Evolutionary conservation across 73 alveolate genomes (phyloP), one percentile per base, ranked within the genome.

Genomic region (Paramecium primaurelia): DNA sequence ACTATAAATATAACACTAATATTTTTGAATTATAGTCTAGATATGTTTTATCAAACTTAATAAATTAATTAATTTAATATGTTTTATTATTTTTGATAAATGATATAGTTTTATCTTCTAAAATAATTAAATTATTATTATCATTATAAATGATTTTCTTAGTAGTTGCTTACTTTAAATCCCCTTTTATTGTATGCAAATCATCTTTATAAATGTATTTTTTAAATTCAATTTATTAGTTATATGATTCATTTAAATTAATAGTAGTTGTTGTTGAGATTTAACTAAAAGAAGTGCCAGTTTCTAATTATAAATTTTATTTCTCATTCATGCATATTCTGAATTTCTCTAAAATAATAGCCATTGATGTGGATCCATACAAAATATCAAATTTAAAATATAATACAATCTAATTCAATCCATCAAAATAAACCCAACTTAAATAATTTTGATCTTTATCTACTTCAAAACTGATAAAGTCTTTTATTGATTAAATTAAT

Each of bases 351-450:
- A 73, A 34, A 4, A 37, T 37, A 12, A 38, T 5, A 3, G 58
- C 58, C 87, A 73, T 73, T 1, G 59, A 14, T 73, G 60, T 37
- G 3, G 60, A 37, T 36, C 87, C 87, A 73, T 73, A 64, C 6
- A 73, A 14, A 32, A 7, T 38, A 36, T 73, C 87, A 73, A 73
- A 73, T 38, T 73, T 73, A 4, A 73, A 37, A 38, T 37, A 73
- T 38, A 73, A 36, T 0, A 73, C 87, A 16, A 36, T 40, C n/a
- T 58, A 73, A 34, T 73, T 37, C 0, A 4, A 34, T 8, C 87
- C 87, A 73, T 73, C 68, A 37, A 14, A 37, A 73, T 73, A 36
- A 16, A 73, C 60, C 87, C 87, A 73, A 73, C 87, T 73, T 14
- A 73, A 18, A 73, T 37, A 73, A n/a, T 73, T 73, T 3, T 40